Evolutionary conservation across 2,329 filamentous ascomycete genomes (phyloP), one percentile per base, ranked within the genome.

Genomic region (Botrytis paeoniae): DNA sequence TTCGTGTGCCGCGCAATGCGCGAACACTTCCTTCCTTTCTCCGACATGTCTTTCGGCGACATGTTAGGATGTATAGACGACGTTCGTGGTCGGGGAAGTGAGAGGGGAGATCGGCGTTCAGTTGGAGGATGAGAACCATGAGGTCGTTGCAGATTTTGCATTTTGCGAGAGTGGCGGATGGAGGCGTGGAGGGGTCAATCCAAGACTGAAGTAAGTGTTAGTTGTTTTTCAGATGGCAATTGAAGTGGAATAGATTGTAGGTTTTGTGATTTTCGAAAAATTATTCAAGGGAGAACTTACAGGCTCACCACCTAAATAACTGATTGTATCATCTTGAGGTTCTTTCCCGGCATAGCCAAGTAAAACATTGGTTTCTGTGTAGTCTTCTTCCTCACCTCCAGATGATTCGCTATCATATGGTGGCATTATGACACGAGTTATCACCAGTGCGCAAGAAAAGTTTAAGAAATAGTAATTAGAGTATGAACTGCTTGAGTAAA

Each of bases 351-450:
- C 93, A 82, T 97, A 99, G 7, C 96, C 96, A 20, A 99, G 87
- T 2, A 98, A 88, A 3, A 98, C 94, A 77, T 92, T 93, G 10
- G 96, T 98, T 81, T 93, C 91, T 29, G 90, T 92, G 75, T 89
- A 94, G 64, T 89, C 87, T 9, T 89, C 88, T 22, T 89, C 87
- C 73, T 89, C 91, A 61, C 89, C 92, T 54, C 85, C 84, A 0
- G 93, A 95, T 2, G 91, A 94, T 79, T 98, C 95, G 81, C 93
- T 97, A 78, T 97, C 94, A 84, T 97, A 97, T 25, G 89, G 86
- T 73, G 91, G 86, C 92, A 94, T 95, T 25, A 9, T 41, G 25
- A 18, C 5, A 66, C 3, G 25, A 48, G 5, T 25, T 18, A n/a
- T 32, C 22, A 41, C 7, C 4, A 32, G 16, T 10, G 3, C 22